These are phyloP conservation scores for Botrytis sinoallii DNA, from an alignment of 2,329 filamentous ascomycete genomes.

Conservation along the genomic window DNA sequence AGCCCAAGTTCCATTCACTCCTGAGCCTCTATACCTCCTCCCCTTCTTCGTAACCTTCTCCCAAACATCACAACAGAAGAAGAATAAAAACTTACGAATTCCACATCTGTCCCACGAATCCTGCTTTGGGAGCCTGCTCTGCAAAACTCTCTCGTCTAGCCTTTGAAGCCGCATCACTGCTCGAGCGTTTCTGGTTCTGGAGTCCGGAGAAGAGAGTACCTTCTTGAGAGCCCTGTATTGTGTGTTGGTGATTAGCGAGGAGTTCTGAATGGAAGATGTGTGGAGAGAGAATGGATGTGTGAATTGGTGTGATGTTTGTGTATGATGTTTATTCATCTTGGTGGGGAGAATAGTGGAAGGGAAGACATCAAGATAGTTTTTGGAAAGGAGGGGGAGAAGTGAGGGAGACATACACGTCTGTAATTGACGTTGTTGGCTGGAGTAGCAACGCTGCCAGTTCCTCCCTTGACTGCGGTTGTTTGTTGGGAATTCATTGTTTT, in stretches of 20 bases:
- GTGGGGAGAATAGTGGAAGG: background rate
- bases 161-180: conserved; percentile 38
- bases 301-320: background rate
- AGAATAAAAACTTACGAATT: conserved; percentile 32
- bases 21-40: background rate
- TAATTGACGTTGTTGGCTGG: conserved; percentile 30
- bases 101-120: conserved; percentile 39
- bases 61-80: background rate
- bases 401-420: conserved; percentile 27
- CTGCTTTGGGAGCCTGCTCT: conserved; percentile 42
- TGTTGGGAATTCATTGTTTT: conserved; percentile 15
- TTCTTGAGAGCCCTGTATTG: conserved; percentile 23
- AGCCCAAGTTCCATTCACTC: background rate
- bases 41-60: background rate
- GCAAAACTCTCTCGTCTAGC: conserved; percentile 43
- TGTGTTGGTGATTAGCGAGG: background rate
- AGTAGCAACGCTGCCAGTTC: conserved; percentile 24
- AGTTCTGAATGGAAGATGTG: too few relatives aligned
- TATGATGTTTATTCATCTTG: background rate
- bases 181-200: conserved; percentile 45
- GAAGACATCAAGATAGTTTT: too few relatives aligned
- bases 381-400: background rate
- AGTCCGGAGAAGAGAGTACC: conserved; percentile 39
- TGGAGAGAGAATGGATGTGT: background rate
- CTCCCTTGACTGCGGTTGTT: conserved; percentile 28